Evolutionary conservation across 768 basidiomycete species (phyloP).

Genomic region (Lentinula edodes): DNA sequence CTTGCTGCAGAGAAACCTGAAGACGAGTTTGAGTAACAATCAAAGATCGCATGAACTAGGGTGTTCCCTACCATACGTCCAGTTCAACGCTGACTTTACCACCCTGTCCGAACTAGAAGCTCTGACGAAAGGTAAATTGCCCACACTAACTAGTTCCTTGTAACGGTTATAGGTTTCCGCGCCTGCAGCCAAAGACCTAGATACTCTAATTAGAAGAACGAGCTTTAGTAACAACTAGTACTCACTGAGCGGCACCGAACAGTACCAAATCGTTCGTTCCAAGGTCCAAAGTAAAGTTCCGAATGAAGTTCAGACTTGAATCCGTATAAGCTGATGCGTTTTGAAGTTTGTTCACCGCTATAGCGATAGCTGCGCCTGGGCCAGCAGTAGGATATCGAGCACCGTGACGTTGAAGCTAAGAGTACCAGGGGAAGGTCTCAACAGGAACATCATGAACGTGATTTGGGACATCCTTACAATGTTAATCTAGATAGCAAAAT

Average conservation of each 20-base stretch:
- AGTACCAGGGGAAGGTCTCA: background rate
- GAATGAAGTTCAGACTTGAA: conserved; percentile 49
- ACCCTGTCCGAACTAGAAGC: conserved; percentile 52
- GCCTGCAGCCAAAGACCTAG: conserved; percentile 45
- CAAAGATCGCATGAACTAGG: background rate
- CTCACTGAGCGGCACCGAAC: conserved; percentile 62
- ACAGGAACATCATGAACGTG: too few relatives aligned
- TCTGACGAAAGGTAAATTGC: conserved; percentile 42
- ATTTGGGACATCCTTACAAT: conserved; percentile 37
- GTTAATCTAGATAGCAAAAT: conserved; percentile 38
- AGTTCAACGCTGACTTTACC: conserved; percentile 61
- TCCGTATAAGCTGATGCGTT: conserved; percentile 39
- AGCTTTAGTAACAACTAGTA: background rate
- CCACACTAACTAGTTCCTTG: conserved; percentile 24
- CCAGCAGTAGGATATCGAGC: conserved; percentile 67
- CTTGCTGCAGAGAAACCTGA: conserved; percentile 60
- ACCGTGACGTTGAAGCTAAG: conserved; percentile 75
- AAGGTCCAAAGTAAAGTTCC: conserved; percentile 52
- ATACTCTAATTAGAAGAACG: background rate
- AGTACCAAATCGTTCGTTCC: conserved; percentile 56
- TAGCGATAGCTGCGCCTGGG: conserved; percentile 34
- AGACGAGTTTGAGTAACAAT: background rate
- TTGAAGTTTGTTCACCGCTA: conserved; percentile 50
- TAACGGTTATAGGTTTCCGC: conserved; percentile 37
- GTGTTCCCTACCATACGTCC: conserved; percentile 49